Conservation (phyloP, 1,284 basidiomycete species). For the Rhodotorula sp. region DNA sequence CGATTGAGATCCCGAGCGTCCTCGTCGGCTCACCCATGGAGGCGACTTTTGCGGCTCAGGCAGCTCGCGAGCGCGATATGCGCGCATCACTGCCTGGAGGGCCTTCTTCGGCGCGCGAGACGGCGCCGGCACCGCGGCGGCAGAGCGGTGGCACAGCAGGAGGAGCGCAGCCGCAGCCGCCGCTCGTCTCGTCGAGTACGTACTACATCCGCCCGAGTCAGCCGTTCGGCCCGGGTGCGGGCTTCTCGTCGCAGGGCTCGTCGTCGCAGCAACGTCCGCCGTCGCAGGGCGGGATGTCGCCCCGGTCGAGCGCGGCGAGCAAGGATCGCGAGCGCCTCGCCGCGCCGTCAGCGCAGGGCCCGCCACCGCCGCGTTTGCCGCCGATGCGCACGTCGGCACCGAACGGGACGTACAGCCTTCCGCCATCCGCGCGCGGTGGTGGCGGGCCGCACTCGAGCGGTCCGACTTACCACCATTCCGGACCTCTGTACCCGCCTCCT, state of each 20-base stretch:
- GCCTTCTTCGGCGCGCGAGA: background rate
- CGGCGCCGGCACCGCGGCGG: background rate
- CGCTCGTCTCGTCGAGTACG: constrained; percentile 9
- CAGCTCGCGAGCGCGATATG: constrained; percentile 7
- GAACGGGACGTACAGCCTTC: background rate
- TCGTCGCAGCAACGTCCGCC: no score
- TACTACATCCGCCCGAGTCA: constrained; percentile 21
- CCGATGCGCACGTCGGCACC: background rate
- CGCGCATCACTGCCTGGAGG: background rate
- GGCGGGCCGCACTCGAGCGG: background rate
- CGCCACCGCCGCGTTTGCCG: background rate
- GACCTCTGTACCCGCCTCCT: background rate
- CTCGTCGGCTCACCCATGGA: constrained; percentile 28
- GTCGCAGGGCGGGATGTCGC: background rate
- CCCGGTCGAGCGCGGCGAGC: background rate
- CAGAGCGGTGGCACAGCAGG: background rate
- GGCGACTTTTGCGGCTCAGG: constrained; percentile 11
- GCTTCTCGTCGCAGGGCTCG: background rate
- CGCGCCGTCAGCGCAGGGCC: no score
- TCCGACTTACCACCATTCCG: background rate
- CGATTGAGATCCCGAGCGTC: constrained; percentile 16
- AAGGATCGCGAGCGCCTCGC: background rate
- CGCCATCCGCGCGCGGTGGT: no score
- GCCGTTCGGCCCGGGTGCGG: background rate
- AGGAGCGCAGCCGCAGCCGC: constrained; percentile 3